Percentiles rank a stretch among this genome's conserved stretches.
phyloP scores from a whole-genome alignment of 139 green algal genomes.

The Tetraselmis chui region DNA sequence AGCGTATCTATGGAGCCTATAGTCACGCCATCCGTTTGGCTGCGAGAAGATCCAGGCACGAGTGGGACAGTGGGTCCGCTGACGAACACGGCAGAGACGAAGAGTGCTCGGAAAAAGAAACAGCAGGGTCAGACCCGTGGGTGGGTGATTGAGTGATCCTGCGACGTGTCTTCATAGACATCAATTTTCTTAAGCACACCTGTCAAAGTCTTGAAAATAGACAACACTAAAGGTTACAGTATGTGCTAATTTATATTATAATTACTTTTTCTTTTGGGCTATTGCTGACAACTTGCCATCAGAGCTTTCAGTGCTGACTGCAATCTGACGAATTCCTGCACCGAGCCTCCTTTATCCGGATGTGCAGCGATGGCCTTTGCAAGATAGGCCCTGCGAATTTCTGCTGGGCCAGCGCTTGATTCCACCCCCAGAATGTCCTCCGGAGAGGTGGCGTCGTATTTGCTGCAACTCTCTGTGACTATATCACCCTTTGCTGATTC shows the following conservation, averaged over 20 bases:
- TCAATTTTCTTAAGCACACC: too few relatives aligned
- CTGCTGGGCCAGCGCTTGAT: too few relatives aligned
- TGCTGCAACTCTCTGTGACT: too few relatives aligned
- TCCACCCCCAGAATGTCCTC: not conserved
- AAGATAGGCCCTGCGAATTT: not conserved
- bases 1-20: not conserved
- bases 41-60: not conserved
- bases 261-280: too few relatives aligned
- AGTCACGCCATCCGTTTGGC: not conserved
- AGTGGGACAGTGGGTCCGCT: not conserved
- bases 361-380: not conserved
- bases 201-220: too few relatives aligned
- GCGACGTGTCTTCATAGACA: too few relatives aligned
- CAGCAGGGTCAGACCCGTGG: not conserved
- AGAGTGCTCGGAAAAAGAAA: not conserved
- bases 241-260: too few relatives aligned
- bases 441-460: too few relatives aligned
- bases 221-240: too few relatives aligned
- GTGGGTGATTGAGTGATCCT: not conserved
- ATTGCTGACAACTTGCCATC: not conserved
- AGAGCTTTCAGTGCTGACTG: not conserved
- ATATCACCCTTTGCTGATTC: too few relatives aligned
- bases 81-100: not conserved
- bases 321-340: not conserved
- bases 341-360: not conserved